These are phyloP conservation scores for Candida tibetensis DNA, from an alignment of 805 yeast species.

Conservation along the genomic window DNA sequence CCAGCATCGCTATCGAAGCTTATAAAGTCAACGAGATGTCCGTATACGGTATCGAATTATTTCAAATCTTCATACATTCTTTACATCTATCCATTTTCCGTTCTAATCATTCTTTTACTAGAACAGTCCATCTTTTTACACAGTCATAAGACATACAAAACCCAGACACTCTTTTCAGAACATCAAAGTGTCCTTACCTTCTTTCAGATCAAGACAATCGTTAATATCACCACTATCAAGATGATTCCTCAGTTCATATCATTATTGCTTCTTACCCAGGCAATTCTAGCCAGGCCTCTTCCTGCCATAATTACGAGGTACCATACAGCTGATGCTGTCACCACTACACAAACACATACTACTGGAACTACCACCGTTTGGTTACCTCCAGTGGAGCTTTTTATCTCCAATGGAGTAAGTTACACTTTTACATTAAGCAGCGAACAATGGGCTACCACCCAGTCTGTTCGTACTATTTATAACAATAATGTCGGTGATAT, in stretches of 20 bases:
- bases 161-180: not conserved
- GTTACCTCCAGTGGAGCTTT: conserved; percentile 52
- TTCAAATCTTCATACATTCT: no score
- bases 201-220: conserved; percentile 1
- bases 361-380: conserved; percentile 49
- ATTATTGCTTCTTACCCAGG: conserved; percentile 16
- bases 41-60: no score
- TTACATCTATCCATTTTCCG: no score
- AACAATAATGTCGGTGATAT: conserved; percentile 11
- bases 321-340: conserved; percentile 56
- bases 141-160: no score
- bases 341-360: conserved; percentile 38
- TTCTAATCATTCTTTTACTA: not conserved
- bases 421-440: conserved; percentile 44
- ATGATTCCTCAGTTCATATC: conserved; percentile 2
- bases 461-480: conserved; percentile 34
- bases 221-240: conserved; percentile 3
- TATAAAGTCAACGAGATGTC: no score
- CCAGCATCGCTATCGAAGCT: no score
- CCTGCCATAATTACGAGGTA: conserved; percentile 48
- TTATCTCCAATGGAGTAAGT: conserved; percentile 51
- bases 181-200: not conserved
- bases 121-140: not conserved
- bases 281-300: conserved; percentile 32
- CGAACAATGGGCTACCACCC: conserved; percentile 30